phyloP scores from a whole-genome alignment of 179 eudicot genomes.

The Patellifolia procumbens region DNA sequence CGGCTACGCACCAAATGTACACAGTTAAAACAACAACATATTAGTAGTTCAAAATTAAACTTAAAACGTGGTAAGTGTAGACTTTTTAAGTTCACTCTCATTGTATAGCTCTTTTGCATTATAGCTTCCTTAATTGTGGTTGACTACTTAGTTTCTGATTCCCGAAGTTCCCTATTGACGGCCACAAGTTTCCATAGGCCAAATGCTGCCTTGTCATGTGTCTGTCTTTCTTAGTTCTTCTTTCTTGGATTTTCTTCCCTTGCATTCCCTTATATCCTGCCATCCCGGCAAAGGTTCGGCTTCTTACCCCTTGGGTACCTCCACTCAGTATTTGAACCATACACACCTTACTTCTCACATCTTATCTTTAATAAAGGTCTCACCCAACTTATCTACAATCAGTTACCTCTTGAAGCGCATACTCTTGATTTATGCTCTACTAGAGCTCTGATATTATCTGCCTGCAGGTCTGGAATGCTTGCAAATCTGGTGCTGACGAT shows the following conservation, averaged over 20 bases:
- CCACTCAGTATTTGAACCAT: background rate
- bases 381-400: no score
- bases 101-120: background rate
- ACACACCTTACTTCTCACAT: background rate
- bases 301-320: background rate
- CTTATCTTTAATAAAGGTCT: background rate
- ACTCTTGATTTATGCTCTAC: background rate
- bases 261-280: no score
- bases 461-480: slow-evolving; percentile 91
- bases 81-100: no score
- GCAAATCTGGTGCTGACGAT: slow-evolving; percentile 67
- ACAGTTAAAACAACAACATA: no score
- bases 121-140: background rate
- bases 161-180: background rate
- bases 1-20: no score
- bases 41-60: no score
- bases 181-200: background rate
- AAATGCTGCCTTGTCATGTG: background rate
- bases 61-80: no score
- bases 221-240: background rate
- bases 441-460: slow-evolving; percentile 11
- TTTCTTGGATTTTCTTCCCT: background rate
- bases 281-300: background rate
- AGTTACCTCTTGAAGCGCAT: background rate
- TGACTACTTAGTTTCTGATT: background rate